Conservation (phyloP, 345 rosid genomes). For the Chamaenerion angustifolium region DNA sequence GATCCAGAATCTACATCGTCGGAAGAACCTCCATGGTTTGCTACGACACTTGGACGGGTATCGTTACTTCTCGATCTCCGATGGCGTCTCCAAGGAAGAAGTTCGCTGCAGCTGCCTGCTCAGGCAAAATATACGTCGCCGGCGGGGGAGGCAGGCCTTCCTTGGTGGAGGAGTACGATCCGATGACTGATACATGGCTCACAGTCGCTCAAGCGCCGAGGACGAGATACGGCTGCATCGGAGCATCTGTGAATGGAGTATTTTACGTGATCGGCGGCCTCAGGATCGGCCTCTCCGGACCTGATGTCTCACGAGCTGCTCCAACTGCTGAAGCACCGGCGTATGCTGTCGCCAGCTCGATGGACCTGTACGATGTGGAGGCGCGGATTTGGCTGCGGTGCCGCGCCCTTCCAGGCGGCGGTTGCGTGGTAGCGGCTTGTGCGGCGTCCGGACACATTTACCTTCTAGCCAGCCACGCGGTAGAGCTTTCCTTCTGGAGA, state of each 20-base stretch:
- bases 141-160: conserved; percentile 42
- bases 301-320: conserved; percentile 11
- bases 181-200: conserved; percentile 46
- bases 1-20: conserved; percentile 51
- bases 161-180: conserved; percentile 79
- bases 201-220: conserved; percentile 44
- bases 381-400: conserved; percentile 62
- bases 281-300: conserved; percentile 30
- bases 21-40: conserved; percentile 32
- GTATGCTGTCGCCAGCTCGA: conserved; percentile 63
- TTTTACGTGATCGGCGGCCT: conserved; percentile 84
- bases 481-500: conserved; percentile 83
- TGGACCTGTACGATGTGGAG: conserved; percentile 74
- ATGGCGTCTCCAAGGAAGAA: conserved; percentile 49
- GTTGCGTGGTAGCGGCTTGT: conserved; percentile 85
- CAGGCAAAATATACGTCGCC: conserved; percentile 58
- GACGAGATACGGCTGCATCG: conserved; percentile 70
- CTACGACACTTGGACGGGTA: conserved; percentile 52
- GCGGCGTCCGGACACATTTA: conserved; percentile 47
- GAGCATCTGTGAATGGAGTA: conserved; percentile 62
- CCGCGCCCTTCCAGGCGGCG: conserved; percentile 75
- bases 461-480: conserved; percentile 68
- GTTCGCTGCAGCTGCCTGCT: conserved; percentile 55
- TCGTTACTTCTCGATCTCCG: conserved; percentile 29
- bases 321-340: conserved; percentile 32